Evolutionary conservation across 2,329 filamentous ascomycete species (phyloP).

Genomic region (Exophiala bonariae): DNA sequence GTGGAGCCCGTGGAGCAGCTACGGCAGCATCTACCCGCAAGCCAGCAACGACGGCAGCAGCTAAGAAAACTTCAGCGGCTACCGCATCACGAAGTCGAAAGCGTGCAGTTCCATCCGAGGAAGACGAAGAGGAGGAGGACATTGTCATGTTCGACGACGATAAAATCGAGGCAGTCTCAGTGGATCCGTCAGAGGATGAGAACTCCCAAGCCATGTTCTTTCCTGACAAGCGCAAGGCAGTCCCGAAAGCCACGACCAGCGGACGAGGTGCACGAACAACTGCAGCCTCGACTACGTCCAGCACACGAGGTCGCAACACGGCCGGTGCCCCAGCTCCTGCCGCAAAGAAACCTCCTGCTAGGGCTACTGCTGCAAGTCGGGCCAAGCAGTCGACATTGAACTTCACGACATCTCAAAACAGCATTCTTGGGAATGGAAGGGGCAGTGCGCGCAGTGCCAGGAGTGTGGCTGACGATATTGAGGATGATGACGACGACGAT

Average conservation of each 20-base stretch:
- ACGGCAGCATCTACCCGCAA: conserved; percentile 39
- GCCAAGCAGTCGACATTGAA: conserved; percentile 41
- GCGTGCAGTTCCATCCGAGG: conserved; percentile 32
- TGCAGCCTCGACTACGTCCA: conserved; percentile 7
- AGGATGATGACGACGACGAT: conserved; percentile 33
- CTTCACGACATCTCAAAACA: conserved; percentile 40
- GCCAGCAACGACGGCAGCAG: conserved; percentile 36
- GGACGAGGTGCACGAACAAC: conserved; percentile 1
- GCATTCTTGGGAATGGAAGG: conserved; percentile 25
- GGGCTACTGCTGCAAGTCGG: conserved; percentile 18
- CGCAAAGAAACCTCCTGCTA: conserved; percentile 40
- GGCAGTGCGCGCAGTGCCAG: conserved; percentile 30
- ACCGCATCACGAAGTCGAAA: conserved; percentile 31
- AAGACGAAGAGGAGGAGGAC: conserved; percentile 40
- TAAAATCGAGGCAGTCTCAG: no score
- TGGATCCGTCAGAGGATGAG: conserved; percentile 33
- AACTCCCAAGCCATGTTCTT: conserved; percentile 30
- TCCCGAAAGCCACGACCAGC: conserved; percentile 2
- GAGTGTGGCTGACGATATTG: conserved; percentile 30
- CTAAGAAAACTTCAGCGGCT: conserved; percentile 32
- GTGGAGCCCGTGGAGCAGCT: conserved; percentile 34
- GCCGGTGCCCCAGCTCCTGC: conserved; percentile 22
- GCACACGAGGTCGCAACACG: conserved; percentile 17
- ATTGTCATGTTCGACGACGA: conserved; percentile 44
- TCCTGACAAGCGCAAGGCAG: conserved; percentile 17